phyloP scores from a whole-genome alignment of 805 yeast species.

The Metschnikowia chrysomelidarum region DNA sequence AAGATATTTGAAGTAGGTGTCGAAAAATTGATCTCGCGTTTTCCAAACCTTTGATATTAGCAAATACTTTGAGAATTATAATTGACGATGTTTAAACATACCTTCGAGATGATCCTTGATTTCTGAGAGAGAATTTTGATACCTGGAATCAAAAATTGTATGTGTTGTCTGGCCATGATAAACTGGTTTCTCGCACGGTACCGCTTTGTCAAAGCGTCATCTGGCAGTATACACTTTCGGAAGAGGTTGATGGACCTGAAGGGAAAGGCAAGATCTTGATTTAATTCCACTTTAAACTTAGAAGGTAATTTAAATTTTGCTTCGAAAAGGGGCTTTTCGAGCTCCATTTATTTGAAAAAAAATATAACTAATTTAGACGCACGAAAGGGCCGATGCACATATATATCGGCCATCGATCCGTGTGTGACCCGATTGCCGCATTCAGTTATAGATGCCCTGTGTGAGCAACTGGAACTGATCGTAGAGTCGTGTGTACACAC shows the following conservation, averaged over 20 bases:
- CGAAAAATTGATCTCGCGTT: conserved; percentile 1
- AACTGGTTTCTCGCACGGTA: conserved; percentile 8
- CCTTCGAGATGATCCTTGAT: conserved; percentile 3
- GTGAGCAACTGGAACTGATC: conserved; percentile 94
- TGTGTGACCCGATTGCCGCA: conserved; percentile 6
- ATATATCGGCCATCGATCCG: background rate
- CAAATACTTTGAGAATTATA: background rate
- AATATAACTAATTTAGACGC: no score
- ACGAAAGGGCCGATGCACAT: no score
- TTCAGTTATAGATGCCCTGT: conserved; percentile 77
- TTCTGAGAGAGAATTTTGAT: background rate
- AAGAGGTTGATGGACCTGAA: conserved; percentile 2
- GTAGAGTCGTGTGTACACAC: conserved; percentile 85
- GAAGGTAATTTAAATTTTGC: background rate
- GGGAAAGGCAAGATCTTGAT: background rate
- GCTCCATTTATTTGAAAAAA: no score
- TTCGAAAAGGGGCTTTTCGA: no score
- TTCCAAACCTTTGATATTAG: conserved; percentile 3
- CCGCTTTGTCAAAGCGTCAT: conserved; percentile 3
- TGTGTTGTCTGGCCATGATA: conserved; percentile 9
- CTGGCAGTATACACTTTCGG: conserved; percentile 1
- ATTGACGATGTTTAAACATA: background rate
- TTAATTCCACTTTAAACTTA: background rate
- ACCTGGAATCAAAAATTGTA: conserved; percentile 1
- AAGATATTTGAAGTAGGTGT: conserved; percentile 2